phyloP scores from a whole-genome alignment of 148 eudicot species.

The Silene conica region DNA sequence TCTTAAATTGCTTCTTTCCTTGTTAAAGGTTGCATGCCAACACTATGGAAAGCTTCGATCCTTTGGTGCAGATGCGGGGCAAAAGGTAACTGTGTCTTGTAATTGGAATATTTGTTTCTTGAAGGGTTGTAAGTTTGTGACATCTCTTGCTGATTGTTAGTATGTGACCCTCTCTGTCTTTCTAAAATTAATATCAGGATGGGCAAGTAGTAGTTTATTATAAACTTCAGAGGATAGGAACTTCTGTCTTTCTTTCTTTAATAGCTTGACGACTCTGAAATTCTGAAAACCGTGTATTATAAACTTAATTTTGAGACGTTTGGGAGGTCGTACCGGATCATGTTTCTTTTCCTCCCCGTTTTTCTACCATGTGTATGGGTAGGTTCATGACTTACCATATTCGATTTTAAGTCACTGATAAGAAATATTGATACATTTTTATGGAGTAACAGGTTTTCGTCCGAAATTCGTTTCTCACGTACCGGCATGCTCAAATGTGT shows the following conservation, averaged over 20 bases:
- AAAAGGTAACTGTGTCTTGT: constrained; percentile 43
- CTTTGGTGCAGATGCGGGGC: constrained; percentile 58
- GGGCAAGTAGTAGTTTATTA: neutral
- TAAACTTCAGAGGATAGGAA: neutral
- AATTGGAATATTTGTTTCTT: neutral
- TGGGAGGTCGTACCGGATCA: too few species aligned
- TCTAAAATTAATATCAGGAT: neutral
- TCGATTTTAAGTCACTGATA: too few species aligned
- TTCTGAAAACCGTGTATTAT: too few species aligned
- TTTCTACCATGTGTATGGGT: too few species aligned
- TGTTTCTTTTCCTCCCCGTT: too few species aligned
- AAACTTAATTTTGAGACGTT: too few species aligned
- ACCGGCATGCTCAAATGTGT: too few species aligned
- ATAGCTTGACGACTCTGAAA: neutral
- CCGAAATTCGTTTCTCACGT: too few species aligned
- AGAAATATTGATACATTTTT: too few species aligned
- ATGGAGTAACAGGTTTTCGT: too few species aligned
- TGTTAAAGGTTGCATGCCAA: constrained; percentile 86
- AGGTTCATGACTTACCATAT: too few species aligned
- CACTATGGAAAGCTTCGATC: constrained; percentile 92
- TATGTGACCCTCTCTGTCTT: neutral
- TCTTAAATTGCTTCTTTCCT: constrained; percentile 70
- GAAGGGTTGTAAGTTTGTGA: neutral
- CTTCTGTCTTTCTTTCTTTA: neutral
- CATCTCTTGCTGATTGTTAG: neutral